phyloP scores from a whole-genome alignment of 495 filamentous ascomycete species.

The Oleoguttula mirabilis region DNA sequence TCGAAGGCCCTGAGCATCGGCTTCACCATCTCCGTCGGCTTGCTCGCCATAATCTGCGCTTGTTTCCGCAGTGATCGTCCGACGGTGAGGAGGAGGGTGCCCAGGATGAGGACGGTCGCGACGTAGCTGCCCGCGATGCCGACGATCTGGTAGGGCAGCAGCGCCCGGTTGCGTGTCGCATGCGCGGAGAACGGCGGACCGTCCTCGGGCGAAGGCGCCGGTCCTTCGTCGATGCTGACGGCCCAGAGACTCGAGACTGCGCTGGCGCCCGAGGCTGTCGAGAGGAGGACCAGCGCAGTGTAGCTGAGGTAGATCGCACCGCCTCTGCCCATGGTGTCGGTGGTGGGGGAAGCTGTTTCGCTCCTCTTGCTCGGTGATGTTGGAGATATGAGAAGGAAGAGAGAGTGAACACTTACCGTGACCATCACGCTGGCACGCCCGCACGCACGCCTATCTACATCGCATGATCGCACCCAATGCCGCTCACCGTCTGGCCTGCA shows the following conservation, averaged over 20 bases:
- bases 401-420: no score
- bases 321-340: slow-evolving; percentile 15
- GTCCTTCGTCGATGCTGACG: slow-evolving; percentile 16
- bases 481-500: no score
- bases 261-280: background rate
- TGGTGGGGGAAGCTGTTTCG: no score
- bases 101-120: slow-evolving; percentile 20
- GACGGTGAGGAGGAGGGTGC: slow-evolving; percentile 47
- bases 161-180: slow-evolving; percentile 17
- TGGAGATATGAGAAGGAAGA: no score
- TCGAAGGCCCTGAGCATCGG: slow-evolving; percentile 24
- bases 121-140: slow-evolving; percentile 22
- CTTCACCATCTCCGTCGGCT: slow-evolving; percentile 54
- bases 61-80: slow-evolving; percentile 47
- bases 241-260: slow-evolving; percentile 11
- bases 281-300: slow-evolving; percentile 14
- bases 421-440: no score
- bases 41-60: slow-evolving; percentile 40
- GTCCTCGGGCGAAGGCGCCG: slow-evolving; percentile 21
- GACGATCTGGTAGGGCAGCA: slow-evolving; percentile 22
- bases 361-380: no score
- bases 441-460: no score
- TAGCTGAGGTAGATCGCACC: slow-evolving; percentile 15
- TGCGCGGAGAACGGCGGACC: slow-evolving; percentile 23
- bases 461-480: no score